Base-by-base conservation (phyloP, 2,329 filamentous ascomycete genomes). In the Pseudogymnoascus sp. region DNA sequence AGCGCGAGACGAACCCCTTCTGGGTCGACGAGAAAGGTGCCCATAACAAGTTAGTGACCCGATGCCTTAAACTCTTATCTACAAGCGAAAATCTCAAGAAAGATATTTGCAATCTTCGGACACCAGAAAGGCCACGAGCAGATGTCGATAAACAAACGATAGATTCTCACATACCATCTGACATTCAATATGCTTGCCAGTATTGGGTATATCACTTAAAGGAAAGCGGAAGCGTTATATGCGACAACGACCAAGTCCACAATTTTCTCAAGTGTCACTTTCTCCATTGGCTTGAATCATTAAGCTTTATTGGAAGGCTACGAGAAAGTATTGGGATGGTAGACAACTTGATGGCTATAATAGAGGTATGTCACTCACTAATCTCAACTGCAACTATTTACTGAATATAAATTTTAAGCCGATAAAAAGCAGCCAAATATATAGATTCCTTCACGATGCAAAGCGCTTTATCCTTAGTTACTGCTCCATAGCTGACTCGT, bases 1-100 rank as follows among this genome's bases (percentile, higher is more conserved):
- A 34, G 38, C 15, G 35, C 15, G 35, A 57, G 33, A 59, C 30
- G 33, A 59, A 37, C 21, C 59, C 52, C 12, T 67, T 72, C 66
- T 65, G 68, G 65, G 66, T 69, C 63, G 56, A 74, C 18, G 64
- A 70, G 64, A 66, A 60, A 59, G 34, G 45, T 18, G 65, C 64
- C 48, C 67, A 74, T 61, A 19, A 62, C 38, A 63, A 63, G 28
- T 63, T 74, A 6, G 66, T 63, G 9, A 62, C 59, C 39, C 38
- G 56, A 48, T 74, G 70, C 63, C 61, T 74, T 41, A 23, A 67
- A 59, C 62, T 71, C 6, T 69, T 73, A 66, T 71, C 67, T 21
- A 28, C 38, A 21, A 13, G 19, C 18, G 38, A 35, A 3, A 61
- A 63, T 34, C 67, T 74, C 13, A 66, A 64, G 33, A 21, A 60